Conservation (phyloP, 805 yeast genomes). For the Candida tibetensis region DNA sequence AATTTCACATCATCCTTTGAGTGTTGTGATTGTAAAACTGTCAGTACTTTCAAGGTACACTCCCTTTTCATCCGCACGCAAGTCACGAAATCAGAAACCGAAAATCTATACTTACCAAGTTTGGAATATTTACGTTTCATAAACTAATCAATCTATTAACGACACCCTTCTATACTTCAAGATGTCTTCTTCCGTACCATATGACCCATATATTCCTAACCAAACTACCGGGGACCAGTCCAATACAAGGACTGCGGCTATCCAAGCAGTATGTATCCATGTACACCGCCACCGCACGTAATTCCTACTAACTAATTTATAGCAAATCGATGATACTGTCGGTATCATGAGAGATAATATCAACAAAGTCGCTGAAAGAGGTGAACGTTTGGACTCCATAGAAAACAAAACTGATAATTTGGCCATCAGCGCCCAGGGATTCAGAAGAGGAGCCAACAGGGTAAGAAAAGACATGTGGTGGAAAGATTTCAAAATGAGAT, state of each 20-base stretch:
- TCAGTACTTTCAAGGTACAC: too few species aligned
- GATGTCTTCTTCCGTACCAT: conserved; percentile 79
- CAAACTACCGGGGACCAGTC: conserved; percentile 51
- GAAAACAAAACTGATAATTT: conserved; percentile 92
- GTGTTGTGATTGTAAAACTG: too few species aligned
- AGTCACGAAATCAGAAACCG: too few species aligned
- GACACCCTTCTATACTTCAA: conserved; percentile 7
- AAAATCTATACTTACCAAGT: too few species aligned
- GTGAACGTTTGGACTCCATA: conserved; percentile 87
- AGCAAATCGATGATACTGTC: conserved; percentile 92
- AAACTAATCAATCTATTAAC: too few species aligned
- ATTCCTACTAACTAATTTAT: conserved; percentile 23
- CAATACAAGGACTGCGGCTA: conserved; percentile 68
- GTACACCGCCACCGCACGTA: background rate
- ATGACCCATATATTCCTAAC: conserved; percentile 81
- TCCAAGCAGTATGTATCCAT: conserved; percentile 64
- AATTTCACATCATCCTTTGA: too few species aligned
- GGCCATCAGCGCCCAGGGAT: conserved; percentile 89
- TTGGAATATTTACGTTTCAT: too few species aligned
- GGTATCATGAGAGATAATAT: conserved; percentile 97
- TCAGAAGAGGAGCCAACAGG: conserved; percentile 94
- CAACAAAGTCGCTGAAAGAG: conserved; percentile 91
- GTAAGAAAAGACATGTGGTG: conserved; percentile 99
- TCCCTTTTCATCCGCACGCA: too few species aligned
- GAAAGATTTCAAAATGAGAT: conserved; percentile 94